Evolutionary conservation across 495 filamentous ascomycete species (phyloP).

Genomic region (Neurospora sp.): DNA sequence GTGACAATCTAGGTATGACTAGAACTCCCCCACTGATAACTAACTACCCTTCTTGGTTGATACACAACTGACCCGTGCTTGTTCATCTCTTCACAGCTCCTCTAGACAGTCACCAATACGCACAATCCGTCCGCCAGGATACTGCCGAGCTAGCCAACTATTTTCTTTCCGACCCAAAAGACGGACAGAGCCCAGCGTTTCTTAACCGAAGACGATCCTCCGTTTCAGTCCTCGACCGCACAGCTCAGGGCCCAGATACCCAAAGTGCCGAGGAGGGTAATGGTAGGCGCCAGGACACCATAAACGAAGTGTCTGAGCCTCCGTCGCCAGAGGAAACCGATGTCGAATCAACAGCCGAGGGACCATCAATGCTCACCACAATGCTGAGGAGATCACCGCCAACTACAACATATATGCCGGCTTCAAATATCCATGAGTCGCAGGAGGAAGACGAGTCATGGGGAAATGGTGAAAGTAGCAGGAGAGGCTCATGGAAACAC

Average conservation of each 20-base stretch:
- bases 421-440: conserved; percentile 5
- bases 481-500: conserved; percentile 1
- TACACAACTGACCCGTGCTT: not conserved
- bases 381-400: conserved; percentile 50
- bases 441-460: conserved; percentile 9
- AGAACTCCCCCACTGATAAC: conserved; percentile 9
- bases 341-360: conserved; percentile 21
- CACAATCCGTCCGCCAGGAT: conserved; percentile 73
- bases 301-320: conserved; percentile 54
- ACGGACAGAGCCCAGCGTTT: conserved; percentile 29
- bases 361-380: conserved; percentile 51
- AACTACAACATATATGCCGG: conserved; percentile 10
- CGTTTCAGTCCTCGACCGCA: conserved; percentile 11
- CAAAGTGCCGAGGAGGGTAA: conserved; percentile 1
- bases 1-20: conserved; percentile 49
- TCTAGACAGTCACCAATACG: conserved; percentile 59
- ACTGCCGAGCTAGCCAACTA: conserved; percentile 84
- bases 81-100: conserved; percentile 19
- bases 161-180: conserved; percentile 58
- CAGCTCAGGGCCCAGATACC: conserved; percentile 12
- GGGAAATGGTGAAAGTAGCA: not conserved
- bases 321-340: conserved; percentile 34
- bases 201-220: conserved; percentile 26
- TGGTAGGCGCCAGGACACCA: conserved; percentile 27
- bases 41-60: not conserved